phyloP scores from a whole-genome alignment of 768 basidiomycete genomes.

The Melanogaster broomeanus region DNA sequence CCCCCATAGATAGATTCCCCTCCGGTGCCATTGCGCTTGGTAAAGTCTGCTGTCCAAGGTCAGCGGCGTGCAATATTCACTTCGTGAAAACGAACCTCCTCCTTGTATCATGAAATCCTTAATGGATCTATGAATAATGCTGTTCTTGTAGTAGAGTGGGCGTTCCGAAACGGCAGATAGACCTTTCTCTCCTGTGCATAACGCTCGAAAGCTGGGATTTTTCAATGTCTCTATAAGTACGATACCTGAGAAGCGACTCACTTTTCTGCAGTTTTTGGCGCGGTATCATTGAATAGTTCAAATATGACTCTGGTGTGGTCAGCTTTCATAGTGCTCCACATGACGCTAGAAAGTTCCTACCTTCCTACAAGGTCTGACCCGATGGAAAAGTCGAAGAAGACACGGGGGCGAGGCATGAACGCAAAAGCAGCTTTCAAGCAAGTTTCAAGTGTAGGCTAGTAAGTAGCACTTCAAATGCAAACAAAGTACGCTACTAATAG shows the following conservation, averaged over 20 bases:
- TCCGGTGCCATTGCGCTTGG: slow-evolving; percentile 75
- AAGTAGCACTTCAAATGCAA: too few relatives aligned
- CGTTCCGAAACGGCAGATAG: slow-evolving; percentile 60
- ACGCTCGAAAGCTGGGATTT: slow-evolving; percentile 67
- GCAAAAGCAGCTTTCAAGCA: too few relatives aligned
- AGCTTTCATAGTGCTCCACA: slow-evolving; percentile 3
- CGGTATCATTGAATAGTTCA: slow-evolving; percentile 72
- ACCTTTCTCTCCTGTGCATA: slow-evolving; percentile 88
- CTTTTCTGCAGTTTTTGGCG: slow-evolving; percentile 84
- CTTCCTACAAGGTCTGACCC: slow-evolving; percentile 55
- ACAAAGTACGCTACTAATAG: too few relatives aligned
- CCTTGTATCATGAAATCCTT: slow-evolving; percentile 80
- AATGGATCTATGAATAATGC: slow-evolving; percentile 78
- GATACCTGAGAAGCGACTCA: slow-evolving; percentile 31
- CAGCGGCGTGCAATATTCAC: background rate
- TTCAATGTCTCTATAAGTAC: slow-evolving; percentile 9
- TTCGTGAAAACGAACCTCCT: slow-evolving; percentile 50
- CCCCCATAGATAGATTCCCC: slow-evolving; percentile 83
- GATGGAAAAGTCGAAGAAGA: slow-evolving; percentile 68
- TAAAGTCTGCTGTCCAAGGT: slow-evolving; percentile 57
- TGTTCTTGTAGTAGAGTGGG: slow-evolving; percentile 82
- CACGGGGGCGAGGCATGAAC: slow-evolving; percentile 56
- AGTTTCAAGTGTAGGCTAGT: too few relatives aligned
- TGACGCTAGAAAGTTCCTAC: slow-evolving; percentile 31
- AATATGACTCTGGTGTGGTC: slow-evolving; percentile 63